A percentile compares a stretch with the other conserved stretches of the same genome.
These are phyloP conservation scores for Grosmannia penicillata DNA, from an alignment of 2,329 filamentous ascomycete species.

Conservation along the genomic window DNA sequence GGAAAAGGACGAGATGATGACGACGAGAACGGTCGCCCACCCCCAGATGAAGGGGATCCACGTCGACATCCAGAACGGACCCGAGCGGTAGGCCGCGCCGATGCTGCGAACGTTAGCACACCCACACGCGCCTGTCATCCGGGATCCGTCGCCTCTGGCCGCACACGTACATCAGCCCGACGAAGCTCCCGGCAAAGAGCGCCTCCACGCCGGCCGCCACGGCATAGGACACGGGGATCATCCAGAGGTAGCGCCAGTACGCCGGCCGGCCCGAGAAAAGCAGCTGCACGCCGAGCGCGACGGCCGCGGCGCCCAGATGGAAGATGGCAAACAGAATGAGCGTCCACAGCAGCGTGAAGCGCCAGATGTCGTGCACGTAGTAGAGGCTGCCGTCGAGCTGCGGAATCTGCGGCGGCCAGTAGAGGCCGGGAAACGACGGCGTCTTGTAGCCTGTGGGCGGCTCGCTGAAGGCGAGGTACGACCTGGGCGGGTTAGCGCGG, in stretches of 20 bases:
- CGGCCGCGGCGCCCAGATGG: slow-evolving; percentile 55
- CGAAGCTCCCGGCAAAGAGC: slow-evolving; percentile 64
- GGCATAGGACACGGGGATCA: slow-evolving; percentile 55
- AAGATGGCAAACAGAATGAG: slow-evolving; percentile 63
- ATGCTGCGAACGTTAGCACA: slow-evolving; percentile 31
- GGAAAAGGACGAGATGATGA: slow-evolving; percentile 82
- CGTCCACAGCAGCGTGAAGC: slow-evolving; percentile 79
- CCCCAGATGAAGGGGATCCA: slow-evolving; percentile 90
- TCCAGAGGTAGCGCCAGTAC: slow-evolving; percentile 50
- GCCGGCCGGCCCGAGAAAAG: slow-evolving; percentile 30
- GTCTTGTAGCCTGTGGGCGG: slow-evolving; percentile 44
- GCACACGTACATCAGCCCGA: slow-evolving; percentile 57
- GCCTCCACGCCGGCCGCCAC: slow-evolving; percentile 63
- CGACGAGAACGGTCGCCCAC: slow-evolving; percentile 64
- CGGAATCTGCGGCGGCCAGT: slow-evolving; percentile 47
- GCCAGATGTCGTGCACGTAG: slow-evolving; percentile 64
- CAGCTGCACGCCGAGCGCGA: slow-evolving; percentile 59
- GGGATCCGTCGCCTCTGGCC: no score
- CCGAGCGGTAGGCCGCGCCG: slow-evolving; percentile 65
- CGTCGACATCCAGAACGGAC: slow-evolving; percentile 81
- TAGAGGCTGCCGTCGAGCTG: slow-evolving; percentile 47
- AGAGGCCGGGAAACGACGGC: slow-evolving; percentile 68
- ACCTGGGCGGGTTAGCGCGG: slow-evolving; percentile 1
- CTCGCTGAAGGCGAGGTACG: slow-evolving; percentile 4
- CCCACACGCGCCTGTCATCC: not conserved